A percentile compares a stretch with the other conserved stretches of the same genome.
These are phyloP conservation scores for Cryphonectria japonica DNA, from an alignment of 2,329 filamentous ascomycete genomes.

Conservation along the genomic window DNA sequence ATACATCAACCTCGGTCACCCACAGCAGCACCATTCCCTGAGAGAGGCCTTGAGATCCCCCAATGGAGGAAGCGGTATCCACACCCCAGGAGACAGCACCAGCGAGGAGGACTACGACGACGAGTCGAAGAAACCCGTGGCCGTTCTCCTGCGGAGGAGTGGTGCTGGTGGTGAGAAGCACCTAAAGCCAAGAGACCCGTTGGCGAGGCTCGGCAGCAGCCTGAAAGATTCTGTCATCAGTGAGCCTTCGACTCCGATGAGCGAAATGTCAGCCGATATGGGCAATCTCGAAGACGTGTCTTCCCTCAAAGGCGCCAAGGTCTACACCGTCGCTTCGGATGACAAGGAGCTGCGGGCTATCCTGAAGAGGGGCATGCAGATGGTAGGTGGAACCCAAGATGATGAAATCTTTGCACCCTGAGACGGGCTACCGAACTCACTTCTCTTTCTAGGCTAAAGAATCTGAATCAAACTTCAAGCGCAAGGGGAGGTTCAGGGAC, in stretches of 20 bases:
- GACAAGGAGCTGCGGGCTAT: conserved; percentile 47
- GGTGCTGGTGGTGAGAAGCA: conserved; percentile 32
- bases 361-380: conserved; percentile 38
- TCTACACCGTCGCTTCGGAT: conserved; percentile 38
- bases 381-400: conserved; percentile 26
- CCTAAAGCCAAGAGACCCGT: conserved; percentile 16
- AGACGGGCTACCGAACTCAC: conserved; percentile 30
- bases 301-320: conserved; percentile 26
- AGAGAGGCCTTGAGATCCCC: conserved; percentile 32
- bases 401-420: conserved; percentile 22
- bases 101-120: conserved; percentile 54
- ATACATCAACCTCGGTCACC: conserved; percentile 8
- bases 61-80: conserved; percentile 20
- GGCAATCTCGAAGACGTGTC: conserved; percentile 27
- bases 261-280: conserved; percentile 23
- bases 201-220: conserved; percentile 31
- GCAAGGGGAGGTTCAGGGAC: conserved; percentile 48
- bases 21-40: conserved; percentile 30
- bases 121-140: conserved; percentile 32
- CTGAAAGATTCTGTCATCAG: conserved; percentile 14
- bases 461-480: conserved; percentile 22
- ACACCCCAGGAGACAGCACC: conserved; percentile 43
- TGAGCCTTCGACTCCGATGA: conserved; percentile 24
- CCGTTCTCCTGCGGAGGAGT: conserved; percentile 32
- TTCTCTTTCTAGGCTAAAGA: conserved; percentile 23